Conservation (phyloP, 2,329 filamentous ascomycete species). For the Pseudocercospora eumusae region DNA sequence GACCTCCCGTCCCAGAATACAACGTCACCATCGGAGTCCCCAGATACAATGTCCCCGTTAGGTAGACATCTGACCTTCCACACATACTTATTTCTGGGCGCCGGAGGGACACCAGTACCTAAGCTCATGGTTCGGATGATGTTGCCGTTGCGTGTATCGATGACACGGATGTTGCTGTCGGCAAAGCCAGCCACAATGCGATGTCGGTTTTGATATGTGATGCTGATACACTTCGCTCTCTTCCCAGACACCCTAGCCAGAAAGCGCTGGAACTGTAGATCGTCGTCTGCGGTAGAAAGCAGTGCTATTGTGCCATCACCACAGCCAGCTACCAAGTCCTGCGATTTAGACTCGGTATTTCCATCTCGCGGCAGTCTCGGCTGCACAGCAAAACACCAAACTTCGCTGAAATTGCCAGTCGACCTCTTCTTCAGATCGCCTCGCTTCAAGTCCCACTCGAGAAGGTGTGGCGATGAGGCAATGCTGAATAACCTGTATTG, state of each 20-base stretch:
- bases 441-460: constrained; percentile 88
- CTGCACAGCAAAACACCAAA: constrained; percentile 93
- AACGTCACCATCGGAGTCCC: constrained; percentile 90
- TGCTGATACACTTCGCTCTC: constrained; percentile 84
- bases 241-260: constrained; percentile 76
- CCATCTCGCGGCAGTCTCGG: constrained; percentile 53
- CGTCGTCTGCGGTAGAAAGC: constrained; percentile 80
- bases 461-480: constrained; percentile 86
- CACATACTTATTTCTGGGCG: constrained; percentile 81
- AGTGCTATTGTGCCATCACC: constrained; percentile 87
- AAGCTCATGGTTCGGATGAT: constrained; percentile 81
- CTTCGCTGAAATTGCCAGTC: constrained; percentile 89
- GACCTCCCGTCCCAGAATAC: constrained; percentile 93
- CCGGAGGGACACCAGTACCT: constrained; percentile 73
- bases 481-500: constrained; percentile 91
- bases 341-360: constrained; percentile 36
- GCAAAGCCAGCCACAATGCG: constrained; percentile 87
- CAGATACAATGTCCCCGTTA: constrained; percentile 87
- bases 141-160: constrained; percentile 77
- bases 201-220: constrained; percentile 83
- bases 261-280: constrained; percentile 76
- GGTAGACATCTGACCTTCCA: constrained; percentile 90
- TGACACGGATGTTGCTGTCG: constrained; percentile 92
- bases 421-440: constrained; percentile 77
- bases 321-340: constrained; percentile 80